Conservation (phyloP, 805 yeast species). For the Cyberlindnera americana region DNA sequence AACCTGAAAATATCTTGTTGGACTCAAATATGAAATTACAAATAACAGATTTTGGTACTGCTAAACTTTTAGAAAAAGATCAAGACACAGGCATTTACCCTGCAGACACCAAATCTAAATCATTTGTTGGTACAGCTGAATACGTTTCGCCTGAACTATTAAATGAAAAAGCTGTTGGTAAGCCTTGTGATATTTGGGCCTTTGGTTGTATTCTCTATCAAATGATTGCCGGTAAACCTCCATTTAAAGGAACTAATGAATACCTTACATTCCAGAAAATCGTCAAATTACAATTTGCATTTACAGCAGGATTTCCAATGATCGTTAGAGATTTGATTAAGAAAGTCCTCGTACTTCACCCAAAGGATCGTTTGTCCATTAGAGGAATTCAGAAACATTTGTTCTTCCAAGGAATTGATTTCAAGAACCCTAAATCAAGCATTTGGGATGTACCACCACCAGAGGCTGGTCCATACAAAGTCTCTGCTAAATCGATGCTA, state of each 20-base stretch:
- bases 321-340: slow-evolving; percentile 70
- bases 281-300: slow-evolving; percentile 75
- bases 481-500: slow-evolving; percentile 76
- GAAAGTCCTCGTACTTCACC: slow-evolving; percentile 59
- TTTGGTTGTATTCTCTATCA: slow-evolving; percentile 95
- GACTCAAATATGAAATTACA: slow-evolving; percentile 59
- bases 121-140: slow-evolving; percentile 85
- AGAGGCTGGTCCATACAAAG: slow-evolving; percentile 64
- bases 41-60: slow-evolving; percentile 85
- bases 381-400: slow-evolving; percentile 56
- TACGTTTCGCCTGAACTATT: slow-evolving; percentile 79
- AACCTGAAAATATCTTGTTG: slow-evolving; percentile 76
- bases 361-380: slow-evolving; percentile 58
- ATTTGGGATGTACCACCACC: slow-evolving; percentile 65
- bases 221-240: slow-evolving; percentile 91
- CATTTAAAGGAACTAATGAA: slow-evolving; percentile 81
- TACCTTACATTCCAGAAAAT: slow-evolving; percentile 79
- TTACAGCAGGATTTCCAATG: slow-evolving; percentile 80
- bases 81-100: slow-evolving; percentile 55
- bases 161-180: slow-evolving; percentile 77
- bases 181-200: slow-evolving; percentile 98
- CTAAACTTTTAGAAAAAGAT: slow-evolving; percentile 57
- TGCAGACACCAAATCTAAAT: slow-evolving; percentile 63
- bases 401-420: slow-evolving; percentile 56
- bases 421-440: slow-evolving; percentile 42